These are phyloP conservation scores for Strobilomyces echinocephalus DNA, from an alignment of 768 basidiomycete species.

Conservation along the genomic window DNA sequence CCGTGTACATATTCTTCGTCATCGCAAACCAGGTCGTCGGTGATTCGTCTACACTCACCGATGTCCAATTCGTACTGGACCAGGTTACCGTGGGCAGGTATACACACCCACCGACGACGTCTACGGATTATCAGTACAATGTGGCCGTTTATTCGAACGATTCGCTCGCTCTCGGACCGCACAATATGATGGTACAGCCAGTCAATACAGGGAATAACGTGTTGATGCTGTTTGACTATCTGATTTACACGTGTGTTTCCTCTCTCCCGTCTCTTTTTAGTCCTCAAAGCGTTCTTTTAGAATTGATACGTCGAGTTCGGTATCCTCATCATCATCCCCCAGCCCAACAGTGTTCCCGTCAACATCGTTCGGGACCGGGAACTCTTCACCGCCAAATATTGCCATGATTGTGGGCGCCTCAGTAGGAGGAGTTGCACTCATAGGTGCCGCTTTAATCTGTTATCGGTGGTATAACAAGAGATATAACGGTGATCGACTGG, in stretches of 20 bases:
- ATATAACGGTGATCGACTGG: not conserved
- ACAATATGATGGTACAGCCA: slow-evolving; percentile 9
- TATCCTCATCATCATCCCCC: too few species aligned
- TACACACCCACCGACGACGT: not conserved
- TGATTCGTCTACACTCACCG: not conserved
- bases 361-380: not conserved
- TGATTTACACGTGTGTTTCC: slow-evolving; percentile 18
- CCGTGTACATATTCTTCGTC: slow-evolving; percentile 18
- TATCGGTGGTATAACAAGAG: not conserved
- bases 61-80: slow-evolving; percentile 11
- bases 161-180: not conserved
- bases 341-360: too few species aligned
- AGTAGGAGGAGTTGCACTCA: not conserved
- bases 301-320: not conserved
- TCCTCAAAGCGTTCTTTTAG: not conserved
- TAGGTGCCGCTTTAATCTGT: slow-evolving; percentile 1
- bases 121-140: slow-evolving; percentile 10
- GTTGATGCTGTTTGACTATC: slow-evolving; percentile 16
- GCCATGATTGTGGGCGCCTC: slow-evolving; percentile 7
- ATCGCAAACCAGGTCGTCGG: not conserved
- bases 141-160: slow-evolving; percentile 13
- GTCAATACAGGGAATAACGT: not conserved
- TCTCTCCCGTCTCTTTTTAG: too few species aligned
- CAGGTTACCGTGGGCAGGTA: not conserved
- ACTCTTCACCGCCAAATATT: not conserved